Evolutionary conservation across 805 yeast species (phyloP), one percentile per base, ranked within the genome.

Genomic region (Blastobotrys mokoenaii): DNA sequence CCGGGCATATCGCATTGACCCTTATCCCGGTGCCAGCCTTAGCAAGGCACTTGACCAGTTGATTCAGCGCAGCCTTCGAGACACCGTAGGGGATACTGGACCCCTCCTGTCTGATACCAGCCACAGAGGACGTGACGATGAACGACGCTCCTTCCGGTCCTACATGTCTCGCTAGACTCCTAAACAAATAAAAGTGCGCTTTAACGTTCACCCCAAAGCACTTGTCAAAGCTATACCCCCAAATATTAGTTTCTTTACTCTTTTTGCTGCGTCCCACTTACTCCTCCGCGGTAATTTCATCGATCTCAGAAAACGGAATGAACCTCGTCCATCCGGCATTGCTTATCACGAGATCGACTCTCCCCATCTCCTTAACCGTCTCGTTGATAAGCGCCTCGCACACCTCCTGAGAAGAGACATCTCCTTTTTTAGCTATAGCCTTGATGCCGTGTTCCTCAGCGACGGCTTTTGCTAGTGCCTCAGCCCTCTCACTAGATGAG

Each of bases 61-160:
- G 62, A 43, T 66, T 62, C 45, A 56, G 45, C 5, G 56, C 65
- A 2, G 65, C 62, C 48, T 61, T 61, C 41, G 59, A 44, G 9
- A 63, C 68, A 6, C 67, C 59, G 51, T 67, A 67, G 9, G 72
- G 69, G 40, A 67, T 54, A 42, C 67, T 59, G 6, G 59, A 51
- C 2, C 64, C 63, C 9, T 49, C 33, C 8, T 64, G 66, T 16
- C 56, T 48, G 35, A 58, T 58, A 8, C 68, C 65, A 14, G 63
- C 68, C 38, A 65, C 61, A 2, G 72, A 67, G 20, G 63, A 58
- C 3, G 67, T 64, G 45, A 62, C 63, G 40, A 70, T 64, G 46
- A 70, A 67, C 40, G 67, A 56, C 42, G 51, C 68, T 29, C 73
- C 72, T 10, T 59, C 47, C 10, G 43, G 52, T 42, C 57, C 60